A percentile compares a stretch with the other conserved stretches of the same genome.
phyloP scores from a whole-genome alignment of 352 stramenopile genomes.

The Pythium scleroteichum region DNA sequence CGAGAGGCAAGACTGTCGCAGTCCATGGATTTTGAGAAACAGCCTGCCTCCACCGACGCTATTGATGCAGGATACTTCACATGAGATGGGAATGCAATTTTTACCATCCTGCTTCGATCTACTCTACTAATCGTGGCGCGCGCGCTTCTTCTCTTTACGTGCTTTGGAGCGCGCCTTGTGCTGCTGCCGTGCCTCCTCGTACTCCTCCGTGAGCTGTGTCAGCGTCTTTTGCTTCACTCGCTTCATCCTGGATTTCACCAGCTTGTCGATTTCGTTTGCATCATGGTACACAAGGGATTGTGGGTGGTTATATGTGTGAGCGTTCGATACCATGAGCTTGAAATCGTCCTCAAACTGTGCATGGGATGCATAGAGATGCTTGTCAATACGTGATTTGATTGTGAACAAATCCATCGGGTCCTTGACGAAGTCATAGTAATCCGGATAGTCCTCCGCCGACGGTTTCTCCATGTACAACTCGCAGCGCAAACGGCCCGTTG shows the following conservation, averaged over 20 bases:
- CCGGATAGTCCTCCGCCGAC: constrained; percentile 77
- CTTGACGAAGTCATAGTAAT: constrained; percentile 90
- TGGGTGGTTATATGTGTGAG: constrained; percentile 85
- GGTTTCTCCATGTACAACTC: constrained; percentile 82
- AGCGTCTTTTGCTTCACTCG: constrained; percentile 58
- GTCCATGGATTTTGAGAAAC: constrained; percentile 68
- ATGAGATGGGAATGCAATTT: neutral
- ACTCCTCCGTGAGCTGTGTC: constrained; percentile 59
- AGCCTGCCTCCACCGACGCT: constrained; percentile 66
- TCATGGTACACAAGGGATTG: constrained; percentile 84
- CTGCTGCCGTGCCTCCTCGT: constrained; percentile 78
- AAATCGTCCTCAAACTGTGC: constrained; percentile 78
- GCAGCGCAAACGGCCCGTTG: constrained; percentile 60
- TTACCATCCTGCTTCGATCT: neutral
- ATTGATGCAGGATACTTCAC: constrained; percentile 89
- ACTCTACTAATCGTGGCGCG: constrained; percentile 37
- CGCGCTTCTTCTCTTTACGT: constrained; percentile 78
- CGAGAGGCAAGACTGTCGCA: constrained; percentile 72
- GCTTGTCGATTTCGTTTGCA: constrained; percentile 84
- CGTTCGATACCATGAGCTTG: constrained; percentile 85
- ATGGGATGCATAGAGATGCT: constrained; percentile 63
- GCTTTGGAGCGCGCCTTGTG: constrained; percentile 75
- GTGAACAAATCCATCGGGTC: constrained; percentile 85
- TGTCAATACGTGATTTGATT: constrained; percentile 83
- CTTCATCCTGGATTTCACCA: constrained; percentile 80